phyloP scores from a whole-genome alignment of 176 grass and related monocot genomes.

The Oryza rufipogon region DNA sequence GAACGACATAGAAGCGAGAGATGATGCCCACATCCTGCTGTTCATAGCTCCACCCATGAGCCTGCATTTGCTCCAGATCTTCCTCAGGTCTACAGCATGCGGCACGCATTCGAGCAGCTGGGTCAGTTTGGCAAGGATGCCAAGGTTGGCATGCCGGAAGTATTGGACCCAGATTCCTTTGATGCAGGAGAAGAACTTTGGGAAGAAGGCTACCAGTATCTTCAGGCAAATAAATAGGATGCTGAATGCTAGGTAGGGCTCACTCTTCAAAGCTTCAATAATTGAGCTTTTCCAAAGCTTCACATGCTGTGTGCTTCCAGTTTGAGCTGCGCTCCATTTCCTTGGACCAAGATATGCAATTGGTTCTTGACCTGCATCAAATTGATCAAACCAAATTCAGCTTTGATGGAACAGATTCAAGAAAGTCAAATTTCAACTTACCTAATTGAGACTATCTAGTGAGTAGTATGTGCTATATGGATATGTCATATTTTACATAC shows the following conservation, averaged over 20 bases:
- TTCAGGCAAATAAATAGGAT: slow-evolving; percentile 71
- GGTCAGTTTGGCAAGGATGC: slow-evolving; percentile 60
- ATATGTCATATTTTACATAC: background rate
- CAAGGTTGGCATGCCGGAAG: slow-evolving; percentile 56
- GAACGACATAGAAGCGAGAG: slow-evolving; percentile 60
- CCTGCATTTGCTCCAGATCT: slow-evolving; percentile 79
- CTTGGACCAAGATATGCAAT: slow-evolving; percentile 55
- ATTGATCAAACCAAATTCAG: slow-evolving; percentile 40
- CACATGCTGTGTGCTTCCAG: slow-evolving; percentile 20
- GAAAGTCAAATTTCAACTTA: too few species aligned
- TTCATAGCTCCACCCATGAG: slow-evolving; percentile 56
- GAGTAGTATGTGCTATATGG: too few species aligned
- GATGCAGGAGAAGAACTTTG: slow-evolving; percentile 52
- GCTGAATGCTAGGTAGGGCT: slow-evolving; percentile 76
- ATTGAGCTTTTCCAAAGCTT: slow-evolving; percentile 52
- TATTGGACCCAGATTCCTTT: slow-evolving; percentile 66
- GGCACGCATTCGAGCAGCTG: slow-evolving; percentile 70
- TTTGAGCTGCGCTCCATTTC: slow-evolving; percentile 30
- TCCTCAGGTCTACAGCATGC: slow-evolving; percentile 68
- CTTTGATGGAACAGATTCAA: slow-evolving; percentile 15
- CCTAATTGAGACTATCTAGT: too few species aligned
- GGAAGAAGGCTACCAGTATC: slow-evolving; percentile 58
- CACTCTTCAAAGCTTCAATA: slow-evolving; percentile 59
- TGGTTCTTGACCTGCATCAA: slow-evolving; percentile 73
- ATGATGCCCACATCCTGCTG: slow-evolving; percentile 61